Evolutionary conservation across 176 grass and related monocot genomes (phyloP).

Genomic region (Oryza punctata): DNA sequence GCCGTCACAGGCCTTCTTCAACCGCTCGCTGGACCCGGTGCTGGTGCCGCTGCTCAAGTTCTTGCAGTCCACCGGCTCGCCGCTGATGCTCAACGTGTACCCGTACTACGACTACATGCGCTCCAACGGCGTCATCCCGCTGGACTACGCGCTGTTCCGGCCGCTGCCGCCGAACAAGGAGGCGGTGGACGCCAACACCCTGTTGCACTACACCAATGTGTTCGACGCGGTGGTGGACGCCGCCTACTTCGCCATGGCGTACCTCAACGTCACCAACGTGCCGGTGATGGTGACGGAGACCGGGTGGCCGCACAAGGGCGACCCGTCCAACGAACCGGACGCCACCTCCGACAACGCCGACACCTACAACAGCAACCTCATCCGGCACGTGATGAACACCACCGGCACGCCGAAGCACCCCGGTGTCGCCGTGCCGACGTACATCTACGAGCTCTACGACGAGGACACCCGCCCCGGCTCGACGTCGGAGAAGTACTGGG

Average conservation of each 20-base stretch:
- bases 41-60: conserved; percentile 77
- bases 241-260: conserved; percentile 92
- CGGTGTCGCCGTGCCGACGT: conserved; percentile 79
- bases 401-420: conserved; percentile 97
- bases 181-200: conserved; percentile 94
- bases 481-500: conserved; percentile 84
- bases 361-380: conserved; percentile 95
- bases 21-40: conserved; percentile 76
- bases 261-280: conserved; percentile 92
- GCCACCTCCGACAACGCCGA: conserved; percentile 85
- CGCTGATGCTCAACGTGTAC: conserved; percentile 94
- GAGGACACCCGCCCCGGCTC: conserved; percentile 74
- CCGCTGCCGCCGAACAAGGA: conserved; percentile 94
- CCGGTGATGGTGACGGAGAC: conserved; percentile 88
- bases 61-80: conserved; percentile 73
- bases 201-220: conserved; percentile 97
- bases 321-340: conserved; percentile 67
- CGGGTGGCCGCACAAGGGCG: conserved; percentile 98
- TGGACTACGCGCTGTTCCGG: conserved; percentile 92
- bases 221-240: conserved; percentile 92
- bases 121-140: conserved; percentile 91
- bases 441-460: conserved; percentile 93
- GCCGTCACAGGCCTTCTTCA: conserved; percentile 97
- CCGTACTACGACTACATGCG: conserved; percentile 99
- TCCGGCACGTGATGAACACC: conserved; percentile 89